These are phyloP conservation scores for Falciphora oryzae DNA, from an alignment of 2,329 filamentous ascomycete genomes.

Conservation along the genomic window DNA sequence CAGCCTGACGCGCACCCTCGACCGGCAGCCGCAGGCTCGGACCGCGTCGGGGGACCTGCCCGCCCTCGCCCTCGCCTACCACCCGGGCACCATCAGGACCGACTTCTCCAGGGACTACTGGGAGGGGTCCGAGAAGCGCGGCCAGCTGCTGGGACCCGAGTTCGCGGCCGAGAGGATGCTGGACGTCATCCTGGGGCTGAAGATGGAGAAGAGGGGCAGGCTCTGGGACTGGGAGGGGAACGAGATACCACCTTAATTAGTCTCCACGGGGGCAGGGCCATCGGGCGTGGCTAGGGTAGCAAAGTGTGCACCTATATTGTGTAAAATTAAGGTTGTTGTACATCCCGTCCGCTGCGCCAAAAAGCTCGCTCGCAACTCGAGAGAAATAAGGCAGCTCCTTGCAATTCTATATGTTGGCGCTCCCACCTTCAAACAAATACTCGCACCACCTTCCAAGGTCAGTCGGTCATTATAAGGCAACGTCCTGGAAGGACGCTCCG, in stretches of 20 bases:
- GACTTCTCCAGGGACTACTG: slow-evolving; percentile 68
- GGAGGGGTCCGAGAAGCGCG: slow-evolving; percentile 51
- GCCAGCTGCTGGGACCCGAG: slow-evolving; percentile 60
- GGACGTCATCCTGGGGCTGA: slow-evolving; percentile 46
- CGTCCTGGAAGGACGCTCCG: slow-evolving; percentile 57
- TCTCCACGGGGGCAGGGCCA: neutral
- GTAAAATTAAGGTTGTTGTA: neutral
- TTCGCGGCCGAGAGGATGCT: slow-evolving; percentile 61
- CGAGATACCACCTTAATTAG: slow-evolving; percentile 49
- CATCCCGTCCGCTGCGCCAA: slow-evolving; percentile 5
- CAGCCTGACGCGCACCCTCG: slow-evolving; percentile 64
- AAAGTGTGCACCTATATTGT: slow-evolving; percentile 2
- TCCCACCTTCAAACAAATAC: neutral
- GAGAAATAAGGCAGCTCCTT: neutral
- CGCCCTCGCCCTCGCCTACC: slow-evolving; percentile 64
- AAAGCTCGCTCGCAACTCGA: neutral
- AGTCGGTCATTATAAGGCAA: slow-evolving; percentile 42
- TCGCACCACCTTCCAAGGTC: neutral
- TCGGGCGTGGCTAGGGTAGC: neutral
- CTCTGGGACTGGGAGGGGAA: slow-evolving; percentile 67
- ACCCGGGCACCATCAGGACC: slow-evolving; percentile 78
- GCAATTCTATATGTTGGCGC: neutral
- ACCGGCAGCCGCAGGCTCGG: slow-evolving; percentile 55
- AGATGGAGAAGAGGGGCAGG: slow-evolving; percentile 48
- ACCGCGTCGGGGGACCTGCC: slow-evolving; percentile 41